phyloP scores from a whole-genome alignment of 805 yeast genomes.

The Lipomyces yamanashiensis region DNA sequence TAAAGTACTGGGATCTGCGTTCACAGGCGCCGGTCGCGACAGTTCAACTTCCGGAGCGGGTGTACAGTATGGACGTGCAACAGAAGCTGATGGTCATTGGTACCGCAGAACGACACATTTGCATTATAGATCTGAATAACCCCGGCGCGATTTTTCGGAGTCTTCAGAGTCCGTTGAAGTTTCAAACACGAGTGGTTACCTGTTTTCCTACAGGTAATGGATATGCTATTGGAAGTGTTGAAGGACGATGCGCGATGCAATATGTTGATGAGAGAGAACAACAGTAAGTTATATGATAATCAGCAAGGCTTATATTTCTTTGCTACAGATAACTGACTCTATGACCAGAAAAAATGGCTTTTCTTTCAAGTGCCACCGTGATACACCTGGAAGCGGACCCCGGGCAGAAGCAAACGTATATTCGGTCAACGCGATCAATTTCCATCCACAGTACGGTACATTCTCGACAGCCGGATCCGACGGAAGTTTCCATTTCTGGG shows the following conservation, averaged over 20 bases:
- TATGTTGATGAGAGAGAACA: constrained; percentile 83
- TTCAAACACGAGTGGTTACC: constrained; percentile 80
- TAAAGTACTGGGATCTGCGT: constrained; percentile 94
- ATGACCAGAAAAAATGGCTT: constrained; percentile 48
- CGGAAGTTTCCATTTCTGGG: constrained; percentile 95
- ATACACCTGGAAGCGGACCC: constrained; percentile 56
- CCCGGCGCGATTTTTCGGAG: constrained; percentile 84
- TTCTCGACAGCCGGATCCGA: constrained; percentile 94
- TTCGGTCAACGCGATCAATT: constrained; percentile 76
- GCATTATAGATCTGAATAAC: constrained; percentile 70
- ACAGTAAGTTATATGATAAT: constrained; percentile 18
- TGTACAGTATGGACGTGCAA: constrained; percentile 82
- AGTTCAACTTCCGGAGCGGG: constrained; percentile 84
- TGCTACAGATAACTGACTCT: neutral
- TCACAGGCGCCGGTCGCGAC: constrained; percentile 78
- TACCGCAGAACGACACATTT: constrained; percentile 86
- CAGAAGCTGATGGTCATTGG: constrained; percentile 88
- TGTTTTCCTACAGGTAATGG: constrained; percentile 95
- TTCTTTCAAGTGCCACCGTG: constrained; percentile 94
- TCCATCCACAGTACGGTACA: constrained; percentile 91
- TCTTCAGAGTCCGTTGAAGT: constrained; percentile 76
- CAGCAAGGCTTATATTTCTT: neutral
- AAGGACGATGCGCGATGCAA: constrained; percentile 94
- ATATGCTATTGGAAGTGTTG: constrained; percentile 88
- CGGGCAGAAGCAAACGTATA: constrained; percentile 69